A percentile compares a stretch with the other conserved stretches of the same genome.
Conservation (phyloP, 2,329 filamentous ascomycete species). For the Phaeomoniella chlamydospora region DNA sequence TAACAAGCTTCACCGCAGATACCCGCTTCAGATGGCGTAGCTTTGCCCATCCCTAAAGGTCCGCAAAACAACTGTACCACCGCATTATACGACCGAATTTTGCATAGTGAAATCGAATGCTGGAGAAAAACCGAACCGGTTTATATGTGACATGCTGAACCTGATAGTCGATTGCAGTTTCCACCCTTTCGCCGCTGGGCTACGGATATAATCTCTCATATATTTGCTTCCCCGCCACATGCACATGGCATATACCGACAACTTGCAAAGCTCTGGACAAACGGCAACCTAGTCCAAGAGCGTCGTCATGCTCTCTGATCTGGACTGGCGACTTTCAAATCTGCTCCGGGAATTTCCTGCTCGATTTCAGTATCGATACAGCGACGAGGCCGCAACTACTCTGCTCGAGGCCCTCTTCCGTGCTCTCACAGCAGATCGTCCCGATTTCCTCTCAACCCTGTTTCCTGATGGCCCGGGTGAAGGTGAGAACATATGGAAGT, state of each 20-base stretch:
- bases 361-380: constrained; percentile 62
- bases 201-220: no score
- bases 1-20: no score
- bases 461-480: constrained; percentile 63
- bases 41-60: no score
- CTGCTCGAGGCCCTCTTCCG: constrained; percentile 73
- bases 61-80: no score
- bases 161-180: no score
- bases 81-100: no score
- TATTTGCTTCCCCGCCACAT: neutral
- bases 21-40: no score
- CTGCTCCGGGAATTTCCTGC: constrained; percentile 66
- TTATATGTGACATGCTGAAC: no score
- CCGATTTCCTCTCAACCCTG: constrained; percentile 61
- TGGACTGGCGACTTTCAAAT: constrained; percentile 70
- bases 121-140: no score
- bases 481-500: constrained; percentile 42
- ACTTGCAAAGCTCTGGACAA: neutral
- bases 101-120: no score
- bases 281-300: constrained; percentile 18
- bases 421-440: constrained; percentile 63
- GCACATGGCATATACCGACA: neutral
- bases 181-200: no score
- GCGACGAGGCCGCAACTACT: constrained; percentile 51
- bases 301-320: constrained; percentile 30